Evolutionary conservation across 257 asterid species (phyloP).

Genomic region (Mentha longifolia): DNA sequence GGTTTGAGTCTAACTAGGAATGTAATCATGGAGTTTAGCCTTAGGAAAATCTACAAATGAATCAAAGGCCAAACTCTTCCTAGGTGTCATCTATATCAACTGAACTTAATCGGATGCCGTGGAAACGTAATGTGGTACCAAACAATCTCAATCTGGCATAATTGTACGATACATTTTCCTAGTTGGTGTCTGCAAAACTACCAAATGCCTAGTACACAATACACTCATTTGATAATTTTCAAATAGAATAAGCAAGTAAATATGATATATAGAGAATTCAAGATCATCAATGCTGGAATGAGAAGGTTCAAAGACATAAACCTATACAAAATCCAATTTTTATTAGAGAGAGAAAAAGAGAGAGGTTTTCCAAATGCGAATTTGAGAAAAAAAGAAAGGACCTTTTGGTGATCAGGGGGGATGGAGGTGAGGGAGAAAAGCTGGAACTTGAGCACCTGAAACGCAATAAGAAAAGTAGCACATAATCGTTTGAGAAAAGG

Average conservation of each 20-base stretch:
- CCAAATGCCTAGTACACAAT: constrained; percentile 8
- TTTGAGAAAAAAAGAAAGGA: too few species aligned
- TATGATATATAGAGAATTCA: neutral
- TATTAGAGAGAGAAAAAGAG: neutral
- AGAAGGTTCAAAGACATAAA: constrained; percentile 6
- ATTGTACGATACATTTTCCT: too few species aligned
- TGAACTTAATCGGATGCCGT: neutral
- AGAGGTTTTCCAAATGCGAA: neutral
- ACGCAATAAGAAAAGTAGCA: constrained; percentile 21
- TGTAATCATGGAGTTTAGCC: neutral
- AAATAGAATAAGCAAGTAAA: constrained; percentile 6
- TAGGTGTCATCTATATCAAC: neutral
- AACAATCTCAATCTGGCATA: too few species aligned
- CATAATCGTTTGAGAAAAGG: constrained; percentile 28
- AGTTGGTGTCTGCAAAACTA: neutral
- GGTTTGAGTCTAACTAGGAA: too few species aligned
- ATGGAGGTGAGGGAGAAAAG: constrained; percentile 86
- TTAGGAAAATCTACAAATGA: constrained; percentile 15
- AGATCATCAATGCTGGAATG: constrained; percentile 7
- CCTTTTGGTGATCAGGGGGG: constrained; percentile 92
- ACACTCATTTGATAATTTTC: neutral
- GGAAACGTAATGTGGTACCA: too few species aligned
- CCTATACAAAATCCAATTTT: neutral
- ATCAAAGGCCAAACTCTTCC: too few species aligned
- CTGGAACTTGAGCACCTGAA: constrained; percentile 87